Evolutionary conservation across 495 filamentous ascomycete species (phyloP), one percentile per base, ranked within the genome.

Genomic region (Talaromyces nanjingensis): DNA sequence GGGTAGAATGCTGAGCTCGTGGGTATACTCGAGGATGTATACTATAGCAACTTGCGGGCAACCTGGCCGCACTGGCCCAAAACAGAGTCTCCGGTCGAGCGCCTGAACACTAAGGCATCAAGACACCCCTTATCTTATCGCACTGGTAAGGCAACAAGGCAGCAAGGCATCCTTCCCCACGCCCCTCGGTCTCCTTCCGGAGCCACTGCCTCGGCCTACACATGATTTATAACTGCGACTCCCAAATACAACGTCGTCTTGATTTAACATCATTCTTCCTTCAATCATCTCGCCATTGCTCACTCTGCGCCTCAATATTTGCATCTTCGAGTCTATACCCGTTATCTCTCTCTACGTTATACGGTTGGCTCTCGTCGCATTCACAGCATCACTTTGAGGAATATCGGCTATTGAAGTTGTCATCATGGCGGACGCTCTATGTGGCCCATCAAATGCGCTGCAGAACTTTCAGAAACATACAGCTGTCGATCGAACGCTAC

Each of bases 361-460:
- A 27, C 53, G 0, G 24, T n/a, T 29, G 53, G 27, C 53, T 27
- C 27, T 29, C 20, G 45, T 49, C 53, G 24, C 53, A 56, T 29
- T 56, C 42, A 18, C 33, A 49, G 37, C 37, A 42, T 42, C 45
- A 49, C 8, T n/a, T 37, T 25, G 59, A 45, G 8, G 27, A 11
- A 12, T 34, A n/a, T n/a, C 42, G 42, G 25, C n/a, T 33, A 12
- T 25, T 24, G 18, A 62, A 18, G 39, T 54, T 16, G 45, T 14
- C 73, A 74, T 67, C 73, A 96, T 96, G 92, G 80, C 88, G 56
- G 91, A 96, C 72, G 82, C 82, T 64, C 81, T 96, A 59, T 98
- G 93, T 74, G 91, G 93, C 52, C 92, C 93, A 25, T 92, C 92
- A 11, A 97, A 93, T 75, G 86, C 91, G 65, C 85, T 94, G 45